Base-by-base conservation (phyloP, 2,329 filamentous ascomycete species). In the Botrytis byssoidea region DNA sequence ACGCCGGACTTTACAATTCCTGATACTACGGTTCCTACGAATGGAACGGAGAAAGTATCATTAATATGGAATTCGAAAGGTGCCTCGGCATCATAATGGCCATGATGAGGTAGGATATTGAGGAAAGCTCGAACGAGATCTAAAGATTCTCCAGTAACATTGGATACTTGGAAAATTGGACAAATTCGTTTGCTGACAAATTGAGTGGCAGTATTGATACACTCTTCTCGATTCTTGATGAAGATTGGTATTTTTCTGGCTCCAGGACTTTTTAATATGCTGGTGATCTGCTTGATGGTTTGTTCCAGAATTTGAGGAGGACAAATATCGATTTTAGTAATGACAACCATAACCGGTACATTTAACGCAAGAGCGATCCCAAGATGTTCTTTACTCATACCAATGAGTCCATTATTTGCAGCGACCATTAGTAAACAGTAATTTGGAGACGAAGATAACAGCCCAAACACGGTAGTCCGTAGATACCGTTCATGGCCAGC, bases 371-470 rank as follows among this genome's bases (percentile, higher is more conserved):
- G 85, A 0, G 96, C 95, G 76, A 99, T 97, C 25, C 96, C 96
- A 6, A 99, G 85, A 82, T 99, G 96, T 85, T 99, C 96, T 86
- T 97, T 97, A 83, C 93, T 97, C 96, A 98, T 99, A 32, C 96
- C 96, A 65, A 98, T 93, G 64, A 99, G 86, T 5, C 96, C 96
- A 81, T 99, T 98, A 80, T 99, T 99, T 29, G 96, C 96, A 20
- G 96, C 96, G 0, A 99, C 96, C 96, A 99, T 99, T 66, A 99
- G 89, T 42, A 99, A 84, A 81, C 96, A 98, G 85, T 98, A 99
- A 81, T 98, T 97, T 0, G 96, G 96, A 84, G 94, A 97, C 83
- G 93, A 97, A 72, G 94, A 97, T 37, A 99, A 85, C 77, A 99
- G 87, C 2, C 96, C 96, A 81, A 99, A 99, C 40, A 99, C 95